These are phyloP conservation scores for Umbilicus rupestris DNA, from an alignment of 164 flowering plant genomes.

Conservation along the genomic window DNA sequence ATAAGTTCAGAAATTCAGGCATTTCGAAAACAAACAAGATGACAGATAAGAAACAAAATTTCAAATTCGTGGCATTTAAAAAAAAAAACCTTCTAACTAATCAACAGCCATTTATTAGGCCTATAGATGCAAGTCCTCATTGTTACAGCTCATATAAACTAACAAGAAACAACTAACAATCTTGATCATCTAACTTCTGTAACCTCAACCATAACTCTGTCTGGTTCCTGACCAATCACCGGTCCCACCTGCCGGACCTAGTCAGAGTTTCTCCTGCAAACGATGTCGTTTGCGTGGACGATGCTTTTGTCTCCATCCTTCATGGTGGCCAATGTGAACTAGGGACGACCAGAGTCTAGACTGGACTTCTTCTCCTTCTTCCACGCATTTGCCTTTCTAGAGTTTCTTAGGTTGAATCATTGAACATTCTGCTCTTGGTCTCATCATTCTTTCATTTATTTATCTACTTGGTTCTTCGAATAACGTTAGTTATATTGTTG, in stretches of 20 bases:
- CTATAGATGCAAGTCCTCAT: background rate
- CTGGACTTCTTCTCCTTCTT: conserved; percentile 2
- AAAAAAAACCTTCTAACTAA: no score
- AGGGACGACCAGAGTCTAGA: background rate
- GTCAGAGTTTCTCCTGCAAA: background rate
- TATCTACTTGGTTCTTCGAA: background rate
- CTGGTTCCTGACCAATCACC: background rate
- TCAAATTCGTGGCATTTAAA: no score
- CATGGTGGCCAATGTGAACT: background rate
- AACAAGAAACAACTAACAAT: background rate
- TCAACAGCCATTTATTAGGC: background rate
- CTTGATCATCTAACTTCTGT: background rate
- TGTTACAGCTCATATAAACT: background rate
- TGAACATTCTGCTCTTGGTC: background rate
- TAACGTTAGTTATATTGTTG: background rate
- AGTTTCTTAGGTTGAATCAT: background rate
- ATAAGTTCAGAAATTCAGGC: no score
- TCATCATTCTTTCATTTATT: background rate
- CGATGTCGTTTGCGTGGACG: background rate
- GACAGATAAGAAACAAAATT: no score
- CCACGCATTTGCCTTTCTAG: background rate
- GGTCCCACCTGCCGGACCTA: background rate
- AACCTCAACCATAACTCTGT: background rate
- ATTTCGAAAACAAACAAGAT: no score
- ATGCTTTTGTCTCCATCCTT: no score